Evolutionary conservation across 164 flowering plant species (phyloP).

Genomic region (Berberis thunbergii): DNA sequence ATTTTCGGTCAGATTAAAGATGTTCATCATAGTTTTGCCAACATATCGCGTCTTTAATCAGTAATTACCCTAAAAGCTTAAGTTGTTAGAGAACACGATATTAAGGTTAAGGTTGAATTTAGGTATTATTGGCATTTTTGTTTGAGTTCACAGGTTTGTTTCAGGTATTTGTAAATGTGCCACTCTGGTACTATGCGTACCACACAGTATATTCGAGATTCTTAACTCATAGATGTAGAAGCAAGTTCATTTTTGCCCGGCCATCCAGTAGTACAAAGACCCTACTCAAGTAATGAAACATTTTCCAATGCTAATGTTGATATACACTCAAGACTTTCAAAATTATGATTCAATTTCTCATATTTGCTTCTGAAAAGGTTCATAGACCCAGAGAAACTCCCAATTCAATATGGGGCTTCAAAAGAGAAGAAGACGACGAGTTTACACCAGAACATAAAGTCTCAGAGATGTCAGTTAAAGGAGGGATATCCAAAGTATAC

Average conservation of each 20-base stretch:
- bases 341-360: neutral
- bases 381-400: slow-evolving; percentile 49
- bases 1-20: neutral
- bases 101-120: too few relatives aligned
- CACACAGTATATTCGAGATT: slow-evolving; percentile 28
- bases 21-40: too few relatives aligned
- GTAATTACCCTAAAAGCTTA: too few relatives aligned
- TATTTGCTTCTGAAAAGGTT: slow-evolving; percentile 27
- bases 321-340: neutral
- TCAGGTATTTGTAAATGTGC: slow-evolving; percentile 73
- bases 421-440: slow-evolving; percentile 47
- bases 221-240: slow-evolving; percentile 26
- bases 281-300: slow-evolving; percentile 64
- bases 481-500: slow-evolving; percentile 24
- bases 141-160: slow-evolving; percentile 4
- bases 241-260: slow-evolving; percentile 51
- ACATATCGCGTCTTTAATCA: neutral
- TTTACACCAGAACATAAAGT: slow-evolving; percentile 38
- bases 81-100: neutral
- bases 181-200: slow-evolving; percentile 49
- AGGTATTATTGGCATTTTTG: too few relatives aligned
- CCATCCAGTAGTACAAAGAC: slow-evolving; percentile 48
- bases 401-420: slow-evolving; percentile 73
- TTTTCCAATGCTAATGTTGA: neutral
- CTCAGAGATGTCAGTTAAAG: slow-evolving; percentile 27